Evolutionary conservation across 768 basidiomycete species (phyloP).

Genomic region (Kwoniella newhampshirensis): DNA sequence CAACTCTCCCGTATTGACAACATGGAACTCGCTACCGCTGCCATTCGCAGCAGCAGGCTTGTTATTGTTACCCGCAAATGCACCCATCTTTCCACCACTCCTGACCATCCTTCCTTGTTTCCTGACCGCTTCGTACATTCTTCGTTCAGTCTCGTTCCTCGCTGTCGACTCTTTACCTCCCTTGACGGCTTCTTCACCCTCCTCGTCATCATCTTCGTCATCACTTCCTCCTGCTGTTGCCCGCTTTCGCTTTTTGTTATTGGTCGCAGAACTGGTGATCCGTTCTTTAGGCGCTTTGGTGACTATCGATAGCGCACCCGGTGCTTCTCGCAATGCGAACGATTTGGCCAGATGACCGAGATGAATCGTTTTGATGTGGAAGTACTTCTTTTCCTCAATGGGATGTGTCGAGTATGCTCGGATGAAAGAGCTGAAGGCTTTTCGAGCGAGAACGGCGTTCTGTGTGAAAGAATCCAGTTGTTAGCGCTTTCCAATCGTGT

Average conservation of each 20-base stretch:
- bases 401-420: slow-evolving; percentile 98
- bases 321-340: slow-evolving; percentile 51
- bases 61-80: slow-evolving; percentile 27
- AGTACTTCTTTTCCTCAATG: slow-evolving; percentile 89
- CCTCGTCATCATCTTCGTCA: slow-evolving; percentile 54
- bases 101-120: slow-evolving; percentile 77
- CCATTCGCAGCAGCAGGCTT: slow-evolving; percentile 4
- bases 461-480: slow-evolving; percentile 50
- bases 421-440: slow-evolving; percentile 87
- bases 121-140: slow-evolving; percentile 84
- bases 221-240: slow-evolving; percentile 29
- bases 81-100: slow-evolving; percentile 63
- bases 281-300: slow-evolving; percentile 25
- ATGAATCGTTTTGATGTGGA: slow-evolving; percentile 91
- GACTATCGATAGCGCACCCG: slow-evolving; percentile 29
- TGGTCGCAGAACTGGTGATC: slow-evolving; percentile 16
- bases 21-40: slow-evolving; percentile 51
- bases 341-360: slow-evolving; percentile 69
- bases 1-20: slow-evolving; percentile 44
- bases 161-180: slow-evolving; percentile 46
- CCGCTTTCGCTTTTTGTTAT: slow-evolving; percentile 35
- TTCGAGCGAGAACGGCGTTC: slow-evolving; percentile 75
- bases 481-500: no score
- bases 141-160: slow-evolving; percentile 65
- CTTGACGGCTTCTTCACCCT: slow-evolving; percentile 49